Base-by-base conservation (phyloP, 2,329 filamentous ascomycete genomes). In the Cercospora sp. region DNA sequence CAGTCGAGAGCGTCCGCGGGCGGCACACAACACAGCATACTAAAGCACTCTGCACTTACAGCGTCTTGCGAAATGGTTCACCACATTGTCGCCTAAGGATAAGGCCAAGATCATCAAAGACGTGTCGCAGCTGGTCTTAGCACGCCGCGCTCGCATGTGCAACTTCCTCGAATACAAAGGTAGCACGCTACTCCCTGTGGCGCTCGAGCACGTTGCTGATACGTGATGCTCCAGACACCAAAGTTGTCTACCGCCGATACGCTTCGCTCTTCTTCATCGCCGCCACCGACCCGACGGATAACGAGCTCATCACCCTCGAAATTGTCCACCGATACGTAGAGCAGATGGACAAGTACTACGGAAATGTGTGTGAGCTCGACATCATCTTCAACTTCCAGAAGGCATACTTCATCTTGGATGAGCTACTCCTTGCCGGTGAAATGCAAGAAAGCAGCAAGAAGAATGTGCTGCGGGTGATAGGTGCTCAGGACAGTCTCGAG, bases 321-420 rank as follows among this genome's bases (percentile, higher is more conserved):
- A 93, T 99, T 79, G 96, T 99, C 77, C 95, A 99, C 82, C 93
- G 95, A 82, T 99, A 99, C 80, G 95, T 99, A 78, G 95, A 99
- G 82, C 95, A 99, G 83, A 99, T 99, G 95, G 95, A 99, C 86
- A 99, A 99, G 82, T 99, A 99, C 85, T 99, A 98, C 81, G 95
- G 95, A 81, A 99, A 99, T 81, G 95, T 99, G 68, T 99, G 95
- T 89, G 95, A 99, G 84, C 88, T 99, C 72, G 94, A 98, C 81
- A 97, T 98, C 82, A 99, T 99, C 81, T 99, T 99, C 88, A 98
- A 97, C 80, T 99, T 99, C 81, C 97, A 97, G 75, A 99, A 99
- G 82, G 95, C 95, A 68, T 99, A 99, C 82, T 99, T 98, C 82
- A 99, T 99, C 74, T 88, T 99, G 58, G 95, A 99, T 79, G 95